A percentile compares a stretch with the other conserved stretches of the same genome.
phyloP scores from a whole-genome alignment of 257 asterid genomes.

The Fraxinus pennsylvanica region DNA sequence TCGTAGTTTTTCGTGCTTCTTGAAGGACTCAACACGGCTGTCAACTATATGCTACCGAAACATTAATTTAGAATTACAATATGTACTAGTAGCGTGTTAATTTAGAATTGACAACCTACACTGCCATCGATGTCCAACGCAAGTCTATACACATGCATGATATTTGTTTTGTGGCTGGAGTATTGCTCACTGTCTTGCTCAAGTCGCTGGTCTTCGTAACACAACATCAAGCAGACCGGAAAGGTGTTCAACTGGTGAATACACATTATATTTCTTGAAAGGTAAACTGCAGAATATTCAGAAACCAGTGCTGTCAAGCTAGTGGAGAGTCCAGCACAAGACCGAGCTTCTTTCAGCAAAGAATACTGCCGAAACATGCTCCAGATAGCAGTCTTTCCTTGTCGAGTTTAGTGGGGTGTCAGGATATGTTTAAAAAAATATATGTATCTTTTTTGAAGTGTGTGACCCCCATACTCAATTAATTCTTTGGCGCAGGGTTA shows the following conservation, averaged over 20 bases:
- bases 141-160: constrained; percentile 3
- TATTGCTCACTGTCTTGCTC: neutral
- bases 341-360: constrained; percentile 26
- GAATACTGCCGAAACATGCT: constrained; percentile 24
- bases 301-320: constrained; percentile 29
- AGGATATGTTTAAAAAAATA: constrained; percentile 41
- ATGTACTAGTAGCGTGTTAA: neutral
- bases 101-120: neutral
- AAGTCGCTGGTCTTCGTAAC: constrained; percentile 12
- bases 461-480: constrained; percentile 62
- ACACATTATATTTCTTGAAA: neutral
- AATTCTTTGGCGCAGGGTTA: constrained; percentile 84
- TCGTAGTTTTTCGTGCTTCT: neutral
- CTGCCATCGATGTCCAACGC: neutral
- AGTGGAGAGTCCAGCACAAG: constrained; percentile 18
- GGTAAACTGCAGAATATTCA: constrained; percentile 12
- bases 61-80: neutral
- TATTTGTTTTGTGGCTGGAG: constrained; percentile 6
- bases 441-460: constrained; percentile 37
- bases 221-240: constrained; percentile 10
- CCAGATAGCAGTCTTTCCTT: constrained; percentile 31
- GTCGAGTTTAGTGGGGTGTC: constrained; percentile 45
- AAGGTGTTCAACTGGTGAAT: constrained; percentile 22
- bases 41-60: neutral
- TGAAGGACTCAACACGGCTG: neutral